Evolutionary conservation across 1,284 basidiomycete species (phyloP).

Genomic region (Pseudozyma hubeiensis): DNA sequence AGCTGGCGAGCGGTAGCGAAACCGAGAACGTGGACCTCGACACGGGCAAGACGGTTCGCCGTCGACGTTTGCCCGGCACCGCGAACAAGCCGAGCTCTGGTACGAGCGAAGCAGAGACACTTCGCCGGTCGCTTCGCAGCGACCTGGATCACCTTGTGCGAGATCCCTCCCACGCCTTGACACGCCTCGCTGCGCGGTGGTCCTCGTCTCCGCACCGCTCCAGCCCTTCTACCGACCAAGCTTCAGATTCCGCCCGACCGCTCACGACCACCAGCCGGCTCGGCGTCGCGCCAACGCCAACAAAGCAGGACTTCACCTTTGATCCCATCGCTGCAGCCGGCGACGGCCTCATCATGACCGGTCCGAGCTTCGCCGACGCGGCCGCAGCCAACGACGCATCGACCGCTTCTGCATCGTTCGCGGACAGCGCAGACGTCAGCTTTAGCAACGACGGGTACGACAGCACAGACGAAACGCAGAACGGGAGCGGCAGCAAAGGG

Average conservation of each 20-base stretch:
- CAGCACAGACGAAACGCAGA: background rate
- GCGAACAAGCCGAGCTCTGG: conserved; percentile 34
- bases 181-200: conserved; percentile 40
- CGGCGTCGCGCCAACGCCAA: conserved; percentile 35
- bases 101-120: conserved; percentile 32
- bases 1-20: conserved; percentile 28
- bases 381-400: conserved; percentile 13
- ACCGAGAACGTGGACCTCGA: conserved; percentile 39
- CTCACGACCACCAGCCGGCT: conserved; percentile 33
- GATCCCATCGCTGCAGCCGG: conserved; percentile 61
- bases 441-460: conserved; percentile 6
- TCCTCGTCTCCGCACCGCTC: conserved; percentile 11
- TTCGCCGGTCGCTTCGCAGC: conserved; percentile 25
- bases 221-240: conserved; percentile 10
- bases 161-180: conserved; percentile 46
- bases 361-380: conserved; percentile 43
- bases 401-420: conserved; percentile 17
- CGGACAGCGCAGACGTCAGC: conserved; percentile 10
- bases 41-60: conserved; percentile 36
- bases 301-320: conserved; percentile 42
- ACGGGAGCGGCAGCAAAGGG: background rate
- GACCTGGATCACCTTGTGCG: conserved; percentile 36
- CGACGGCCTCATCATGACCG: conserved; percentile 59
- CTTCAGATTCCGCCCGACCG: conserved; percentile 5
- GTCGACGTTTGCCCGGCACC: conserved; percentile 12